Evolutionary conservation across 2,329 filamentous ascomycete genomes (phyloP).

Genomic region (Beauveria medogensis): DNA sequence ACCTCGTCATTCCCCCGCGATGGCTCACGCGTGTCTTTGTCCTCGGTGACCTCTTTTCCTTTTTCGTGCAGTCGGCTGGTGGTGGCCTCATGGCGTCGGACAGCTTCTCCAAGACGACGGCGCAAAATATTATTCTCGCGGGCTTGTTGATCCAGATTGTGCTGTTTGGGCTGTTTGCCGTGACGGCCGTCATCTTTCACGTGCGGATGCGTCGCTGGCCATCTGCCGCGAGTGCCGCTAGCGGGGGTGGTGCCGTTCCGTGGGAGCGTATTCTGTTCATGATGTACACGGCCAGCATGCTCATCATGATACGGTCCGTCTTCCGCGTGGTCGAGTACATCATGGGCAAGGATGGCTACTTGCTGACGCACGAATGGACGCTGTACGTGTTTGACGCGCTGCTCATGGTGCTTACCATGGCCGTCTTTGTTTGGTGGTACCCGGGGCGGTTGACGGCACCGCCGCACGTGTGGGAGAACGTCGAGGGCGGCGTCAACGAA

Average conservation of each 20-base stretch:
- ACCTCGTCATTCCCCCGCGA: conserved; percentile 24
- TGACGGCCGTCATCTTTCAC: conserved; percentile 42
- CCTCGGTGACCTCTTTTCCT: conserved; percentile 42
- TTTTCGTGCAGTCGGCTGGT: conserved; percentile 41
- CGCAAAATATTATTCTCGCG: conserved; percentile 45
- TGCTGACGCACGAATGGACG: conserved; percentile 31
- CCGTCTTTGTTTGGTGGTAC: conserved; percentile 16
- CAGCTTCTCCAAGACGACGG: conserved; percentile 23
- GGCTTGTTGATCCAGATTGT: conserved; percentile 51
- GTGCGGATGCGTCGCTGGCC: conserved; percentile 19
- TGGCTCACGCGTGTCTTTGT: conserved; percentile 50
- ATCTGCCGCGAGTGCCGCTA: conserved; percentile 12
- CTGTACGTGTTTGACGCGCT: conserved; percentile 35
- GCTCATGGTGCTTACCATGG: conserved; percentile 18
- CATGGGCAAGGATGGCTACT: conserved; percentile 32
- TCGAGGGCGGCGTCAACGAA: not conserved
- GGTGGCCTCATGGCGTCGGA: conserved; percentile 26
- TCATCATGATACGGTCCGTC: conserved; percentile 36
- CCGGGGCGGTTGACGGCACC: conserved; percentile 13
- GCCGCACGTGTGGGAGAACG: conserved; percentile 5
- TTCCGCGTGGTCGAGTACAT: conserved; percentile 42
- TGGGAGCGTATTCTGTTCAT: conserved; percentile 29
- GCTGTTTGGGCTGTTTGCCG: conserved; percentile 48
- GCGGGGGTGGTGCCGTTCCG: conserved; percentile 11
- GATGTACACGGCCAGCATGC: conserved; percentile 28